Evolutionary conservation across 148 eudicot genomes (phyloP).

Genomic region (Cornus florida): DNA sequence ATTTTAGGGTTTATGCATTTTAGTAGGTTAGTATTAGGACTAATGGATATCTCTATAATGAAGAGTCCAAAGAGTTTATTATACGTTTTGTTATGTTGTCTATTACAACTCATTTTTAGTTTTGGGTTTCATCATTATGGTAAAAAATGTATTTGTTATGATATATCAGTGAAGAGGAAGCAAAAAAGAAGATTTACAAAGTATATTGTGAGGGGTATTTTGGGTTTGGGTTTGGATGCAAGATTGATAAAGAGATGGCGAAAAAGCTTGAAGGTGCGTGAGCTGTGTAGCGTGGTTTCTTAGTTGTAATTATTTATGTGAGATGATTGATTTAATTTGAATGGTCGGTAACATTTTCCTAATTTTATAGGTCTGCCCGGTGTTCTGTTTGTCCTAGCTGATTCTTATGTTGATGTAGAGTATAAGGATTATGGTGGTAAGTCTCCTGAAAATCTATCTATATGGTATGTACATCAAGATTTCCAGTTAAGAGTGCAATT

Average conservation of each 20-base stretch:
- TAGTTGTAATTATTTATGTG: not conserved
- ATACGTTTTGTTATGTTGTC: not conserved
- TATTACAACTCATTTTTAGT: not conserved
- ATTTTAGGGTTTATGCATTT: not conserved
- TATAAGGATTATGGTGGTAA: constrained; percentile 96
- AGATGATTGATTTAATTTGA: not conserved
- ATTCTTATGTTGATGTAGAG: constrained; percentile 95
- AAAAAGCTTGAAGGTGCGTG: constrained; percentile 87
- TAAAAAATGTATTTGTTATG: not conserved
- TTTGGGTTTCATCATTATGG: not conserved
- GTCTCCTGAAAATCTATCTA: too few relatives aligned
- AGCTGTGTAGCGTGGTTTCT: too few relatives aligned
- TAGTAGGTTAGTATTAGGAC: not conserved
- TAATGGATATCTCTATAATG: too few relatives aligned
- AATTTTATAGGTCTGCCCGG: constrained; percentile 70
- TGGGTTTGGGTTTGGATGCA: constrained; percentile 96
- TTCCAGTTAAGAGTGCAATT: not conserved
- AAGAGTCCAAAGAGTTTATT: too few relatives aligned
- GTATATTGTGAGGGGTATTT: constrained; percentile 94
- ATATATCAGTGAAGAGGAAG: constrained; percentile 75
- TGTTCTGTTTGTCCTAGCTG: constrained; percentile 91
- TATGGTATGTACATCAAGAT: not conserved
- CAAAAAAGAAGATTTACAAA: constrained; percentile 86
- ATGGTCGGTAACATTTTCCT: not conserved
- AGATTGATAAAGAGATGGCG: constrained; percentile 90